Conservation (phyloP, 305 asterid genomes). For the Striga hermonthica region DNA sequence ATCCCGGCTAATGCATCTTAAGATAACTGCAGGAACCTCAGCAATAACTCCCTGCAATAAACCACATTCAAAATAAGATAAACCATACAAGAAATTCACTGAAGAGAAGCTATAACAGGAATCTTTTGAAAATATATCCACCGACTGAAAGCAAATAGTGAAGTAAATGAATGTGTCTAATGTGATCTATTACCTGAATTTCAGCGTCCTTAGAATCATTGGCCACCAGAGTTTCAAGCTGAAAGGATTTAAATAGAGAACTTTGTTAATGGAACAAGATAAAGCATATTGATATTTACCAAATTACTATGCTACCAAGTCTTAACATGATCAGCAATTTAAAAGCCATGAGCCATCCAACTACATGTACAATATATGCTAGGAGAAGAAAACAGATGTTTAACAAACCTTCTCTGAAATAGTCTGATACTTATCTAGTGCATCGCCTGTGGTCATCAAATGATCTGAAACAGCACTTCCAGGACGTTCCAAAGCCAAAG, state of each 20-base stretch:
- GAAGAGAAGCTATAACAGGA: slow-evolving; percentile 16
- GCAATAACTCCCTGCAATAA: slow-evolving; percentile 64
- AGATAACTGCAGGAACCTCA: slow-evolving; percentile 89
- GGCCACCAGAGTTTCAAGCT: slow-evolving; percentile 74
- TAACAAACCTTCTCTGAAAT: slow-evolving; percentile 81
- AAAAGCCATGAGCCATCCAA: background rate
- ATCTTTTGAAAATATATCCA: background rate
- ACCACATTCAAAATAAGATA: slow-evolving; percentile 21
- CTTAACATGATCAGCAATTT: slow-evolving; percentile 14
- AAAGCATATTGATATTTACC: slow-evolving; percentile 13
- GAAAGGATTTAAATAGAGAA: slow-evolving; percentile 35
- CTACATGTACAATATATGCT: background rate
- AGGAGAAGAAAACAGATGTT: slow-evolving; percentile 9
- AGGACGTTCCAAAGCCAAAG: slow-evolving; percentile 58
- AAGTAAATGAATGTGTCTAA: background rate
- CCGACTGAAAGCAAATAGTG: slow-evolving; percentile 20
- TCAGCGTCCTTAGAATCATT: slow-evolving; percentile 70
- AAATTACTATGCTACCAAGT: slow-evolving; percentile 9
- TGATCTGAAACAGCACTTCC: slow-evolving; percentile 61
- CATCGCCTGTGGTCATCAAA: slow-evolving; percentile 77
- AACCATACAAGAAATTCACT: slow-evolving; percentile 1
- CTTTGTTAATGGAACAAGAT: slow-evolving; percentile 16
- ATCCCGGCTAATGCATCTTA: slow-evolving; percentile 89
- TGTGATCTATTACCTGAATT: slow-evolving; percentile 59
- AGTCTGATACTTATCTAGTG: slow-evolving; percentile 80